Base-by-base conservation (phyloP, 805 yeast species). In the Saccharomyces mikatae region DNA sequence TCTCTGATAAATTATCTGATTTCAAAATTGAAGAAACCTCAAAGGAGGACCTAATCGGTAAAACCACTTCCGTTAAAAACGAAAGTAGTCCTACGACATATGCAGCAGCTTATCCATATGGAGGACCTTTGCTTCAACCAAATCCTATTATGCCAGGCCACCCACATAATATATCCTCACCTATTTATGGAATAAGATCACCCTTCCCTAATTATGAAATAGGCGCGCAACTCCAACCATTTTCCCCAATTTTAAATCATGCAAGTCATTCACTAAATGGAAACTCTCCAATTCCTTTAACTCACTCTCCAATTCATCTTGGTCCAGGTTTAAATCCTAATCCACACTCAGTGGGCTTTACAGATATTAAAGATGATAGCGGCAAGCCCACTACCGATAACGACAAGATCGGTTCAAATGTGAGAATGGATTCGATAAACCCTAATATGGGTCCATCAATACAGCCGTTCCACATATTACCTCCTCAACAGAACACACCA, bases 141-240 rank as follows among this genome's bases (percentile, higher is more conserved):
- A 65, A 60, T 46, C 66, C 67, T 9, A 58, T 64, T 9, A 49
- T 64, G 17, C 57, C 66, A 17, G 67, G 66, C n/a, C 65, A 60
- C 36, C 44, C 44, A 36, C 62, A 56, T 36, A 59, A 60, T 14
- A 64, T 63, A 13, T 48, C 64, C 6, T 54, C 56, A 10, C 64
- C 58, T n/a, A 60, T 56, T 8, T 61, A 61, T 56, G 65, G 66
- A 2, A 60, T 65, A 8, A 66, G 63, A 32, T 68, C 71, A 9
- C 68, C 69, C 14, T 69, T 68, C 52, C 65, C 67, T 14, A 69
- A 68, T 4, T 69, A 66, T 52, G 71, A 70, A 5, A 68, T 67
- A 47, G 64, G 59, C 14, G 58, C 71, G 5, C 70, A 71, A 28
- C 67, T 66, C 52, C 72, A 68, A 49, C 59, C 67, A 1, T 69